A percentile compares a stretch with the other conserved stretches of the same genome.
Evolutionary conservation across 345 rosid species (phyloP).

Genomic region (Kernera saxatilis): DNA sequence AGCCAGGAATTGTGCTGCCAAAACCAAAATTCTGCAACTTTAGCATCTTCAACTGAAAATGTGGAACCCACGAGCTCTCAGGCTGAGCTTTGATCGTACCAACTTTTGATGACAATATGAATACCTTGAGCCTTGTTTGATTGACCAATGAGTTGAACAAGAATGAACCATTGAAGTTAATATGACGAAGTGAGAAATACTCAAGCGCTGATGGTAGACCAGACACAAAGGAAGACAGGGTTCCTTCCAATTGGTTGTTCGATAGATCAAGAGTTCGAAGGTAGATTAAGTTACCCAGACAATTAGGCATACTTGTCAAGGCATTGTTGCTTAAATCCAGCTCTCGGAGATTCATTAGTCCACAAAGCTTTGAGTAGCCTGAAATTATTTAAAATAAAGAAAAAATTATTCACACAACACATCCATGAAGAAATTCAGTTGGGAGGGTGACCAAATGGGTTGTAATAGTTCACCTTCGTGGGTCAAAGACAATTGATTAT

Average conservation of each 20-base stretch:
- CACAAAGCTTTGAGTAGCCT: slow-evolving; percentile 1
- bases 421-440: no score
- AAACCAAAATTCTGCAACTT: background rate
- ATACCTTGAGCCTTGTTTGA: slow-evolving; percentile 14
- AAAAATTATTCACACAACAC: background rate
- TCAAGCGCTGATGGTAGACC: slow-evolving; percentile 9
- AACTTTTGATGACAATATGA: background rate
- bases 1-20: background rate
- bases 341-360: background rate
- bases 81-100: background rate
- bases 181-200: background rate
- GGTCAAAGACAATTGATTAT: background rate
- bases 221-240: background rate
- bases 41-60: slow-evolving; percentile 3
- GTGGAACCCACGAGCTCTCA: slow-evolving; percentile 13
- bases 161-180: slow-evolving; percentile 1
- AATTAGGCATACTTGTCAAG: background rate
- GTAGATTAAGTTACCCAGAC: background rate
- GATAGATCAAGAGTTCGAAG: slow-evolving; percentile 19
- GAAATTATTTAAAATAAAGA: background rate
- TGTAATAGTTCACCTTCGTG: background rate
- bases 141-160: background rate
- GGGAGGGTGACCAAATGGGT: background rate
- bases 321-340: background rate
- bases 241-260: background rate